Evolutionary conservation across 164 flowering plant species (phyloP), one percentile per base, ranked within the genome.

Genomic region (Berberis thunbergii): DNA sequence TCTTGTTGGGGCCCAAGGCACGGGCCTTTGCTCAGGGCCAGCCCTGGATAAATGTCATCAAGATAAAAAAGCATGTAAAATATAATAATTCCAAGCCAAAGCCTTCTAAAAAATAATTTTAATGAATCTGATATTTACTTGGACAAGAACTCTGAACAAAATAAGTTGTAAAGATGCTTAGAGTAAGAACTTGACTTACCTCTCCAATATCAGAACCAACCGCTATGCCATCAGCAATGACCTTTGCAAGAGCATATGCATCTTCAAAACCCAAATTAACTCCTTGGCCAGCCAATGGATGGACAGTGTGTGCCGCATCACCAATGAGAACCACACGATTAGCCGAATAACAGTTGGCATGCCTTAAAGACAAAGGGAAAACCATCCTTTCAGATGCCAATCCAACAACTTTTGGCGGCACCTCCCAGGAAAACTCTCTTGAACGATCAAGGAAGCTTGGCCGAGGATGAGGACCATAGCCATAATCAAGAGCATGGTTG

Each of bases 211-310:
- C 95, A 55, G 79, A 67, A 67, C 98, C 99, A 0, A 86, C 76
- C 11, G 89, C 84, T 65, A 89, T 71, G 45, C 92, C 98, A 73
- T 89, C 92, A 61, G 92, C 76, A 67, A 95, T 81, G 26, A 83
- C 75, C 77, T 76, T 84, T 54, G 96, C 73, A 62, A 95, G 91
- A 70, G 88, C 69, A 59, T 54, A 73, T 55, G 97, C 92, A 82
- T 95, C 99, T 54, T 83, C 95, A 79, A 86, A 89, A 12, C 99
- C 99, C 71, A 95, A 73, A 74, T 95, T 95, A 53, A 95, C 99
- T 52, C 98, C 99, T 78, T 95, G 98, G 42, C 99, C 99, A 68
- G 99, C 99, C 74, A 91, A 81, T 64, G 99, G 99, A 78, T 95
- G 99, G 64, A 95, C 91, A 43, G 92, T 88, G 65, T 95, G 99